These are phyloP conservation scores for Lepidium aucheri DNA, from an alignment of 345 rosid genomes.

Conservation along the genomic window DNA sequence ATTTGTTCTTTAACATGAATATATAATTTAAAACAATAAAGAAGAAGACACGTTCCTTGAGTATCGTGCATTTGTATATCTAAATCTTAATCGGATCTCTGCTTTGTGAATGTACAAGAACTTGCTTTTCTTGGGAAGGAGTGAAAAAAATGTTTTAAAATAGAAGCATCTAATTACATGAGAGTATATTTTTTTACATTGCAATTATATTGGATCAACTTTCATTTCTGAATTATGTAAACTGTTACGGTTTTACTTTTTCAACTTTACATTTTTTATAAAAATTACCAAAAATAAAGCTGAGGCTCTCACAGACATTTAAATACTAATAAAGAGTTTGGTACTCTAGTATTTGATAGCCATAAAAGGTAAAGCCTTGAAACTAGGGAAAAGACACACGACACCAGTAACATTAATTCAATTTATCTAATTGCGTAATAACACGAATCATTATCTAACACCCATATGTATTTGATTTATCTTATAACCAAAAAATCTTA, in stretches of 20 bases:
- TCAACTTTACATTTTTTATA: background rate
- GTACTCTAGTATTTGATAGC: background rate
- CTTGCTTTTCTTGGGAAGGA: background rate
- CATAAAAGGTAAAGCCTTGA: slow-evolving; percentile 24
- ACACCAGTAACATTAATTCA: background rate
- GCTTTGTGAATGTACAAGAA: slow-evolving; percentile 15
- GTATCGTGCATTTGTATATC: slow-evolving; percentile 6
- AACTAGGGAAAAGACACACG: slow-evolving; percentile 22
- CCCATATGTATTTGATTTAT: background rate
- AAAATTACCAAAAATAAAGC: background rate
- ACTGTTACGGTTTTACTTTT: background rate
- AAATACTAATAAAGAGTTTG: slow-evolving; percentile 1
- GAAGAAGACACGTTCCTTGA: slow-evolving; percentile 26
- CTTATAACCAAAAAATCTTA: background rate
- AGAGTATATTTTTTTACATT: too few relatives aligned
- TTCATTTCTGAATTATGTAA: background rate
- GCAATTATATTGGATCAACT: background rate
- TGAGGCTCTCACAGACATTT: background rate
- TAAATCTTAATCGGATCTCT: slow-evolving; percentile 23
- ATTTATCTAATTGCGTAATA: background rate
- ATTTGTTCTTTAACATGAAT: background rate
- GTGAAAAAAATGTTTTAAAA: background rate
- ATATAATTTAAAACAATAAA: background rate
- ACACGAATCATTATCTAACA: background rate
- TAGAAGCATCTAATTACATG: background rate